Evolutionary conservation across 1,284 basidiomycete genomes (phyloP).

Genomic region (Ceratobasidium theobromae): DNA sequence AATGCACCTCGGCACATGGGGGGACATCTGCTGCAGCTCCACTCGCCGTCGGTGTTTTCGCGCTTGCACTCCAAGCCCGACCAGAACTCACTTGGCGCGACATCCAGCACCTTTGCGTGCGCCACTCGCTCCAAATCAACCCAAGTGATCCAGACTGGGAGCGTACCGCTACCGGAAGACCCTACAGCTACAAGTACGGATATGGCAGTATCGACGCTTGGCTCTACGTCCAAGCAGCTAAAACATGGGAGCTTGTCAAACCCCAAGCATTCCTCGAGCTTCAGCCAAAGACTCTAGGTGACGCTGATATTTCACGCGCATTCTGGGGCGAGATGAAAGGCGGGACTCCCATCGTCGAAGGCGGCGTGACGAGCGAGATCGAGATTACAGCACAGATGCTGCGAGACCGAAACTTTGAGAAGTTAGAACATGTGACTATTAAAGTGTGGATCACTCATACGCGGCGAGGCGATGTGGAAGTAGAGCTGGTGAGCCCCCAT

Average conservation of each 20-base stretch:
- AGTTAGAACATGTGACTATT: constrained; percentile 90
- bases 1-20: constrained; percentile 84
- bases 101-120: constrained; percentile 87
- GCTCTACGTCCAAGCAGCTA: constrained; percentile 77
- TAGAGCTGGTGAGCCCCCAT: constrained; percentile 82
- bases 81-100: constrained; percentile 98
- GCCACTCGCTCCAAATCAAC: constrained; percentile 79
- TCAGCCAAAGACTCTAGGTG: constrained; percentile 65
- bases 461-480: constrained; percentile 89
- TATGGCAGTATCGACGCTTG: constrained; percentile 90
- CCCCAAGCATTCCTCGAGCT: constrained; percentile 91
- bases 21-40: constrained; percentile 98
- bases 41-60: constrained; percentile 89
- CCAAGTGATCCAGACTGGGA: constrained; percentile 95
- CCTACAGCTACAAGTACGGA: constrained; percentile 97
- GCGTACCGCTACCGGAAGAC: constrained; percentile 71
- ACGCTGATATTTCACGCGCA: constrained; percentile 57
- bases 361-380: constrained; percentile 69
- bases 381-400: constrained; percentile 74
- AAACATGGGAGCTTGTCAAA: constrained; percentile 85
- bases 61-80: constrained; percentile 79
- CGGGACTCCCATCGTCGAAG: constrained; percentile 64
- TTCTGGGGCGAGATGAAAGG: constrained; percentile 53
- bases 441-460: constrained; percentile 91
- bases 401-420: constrained; percentile 75